Evolutionary conservation across 306 rosid species (phyloP).

Genomic region (Fragaria vesca): DNA sequence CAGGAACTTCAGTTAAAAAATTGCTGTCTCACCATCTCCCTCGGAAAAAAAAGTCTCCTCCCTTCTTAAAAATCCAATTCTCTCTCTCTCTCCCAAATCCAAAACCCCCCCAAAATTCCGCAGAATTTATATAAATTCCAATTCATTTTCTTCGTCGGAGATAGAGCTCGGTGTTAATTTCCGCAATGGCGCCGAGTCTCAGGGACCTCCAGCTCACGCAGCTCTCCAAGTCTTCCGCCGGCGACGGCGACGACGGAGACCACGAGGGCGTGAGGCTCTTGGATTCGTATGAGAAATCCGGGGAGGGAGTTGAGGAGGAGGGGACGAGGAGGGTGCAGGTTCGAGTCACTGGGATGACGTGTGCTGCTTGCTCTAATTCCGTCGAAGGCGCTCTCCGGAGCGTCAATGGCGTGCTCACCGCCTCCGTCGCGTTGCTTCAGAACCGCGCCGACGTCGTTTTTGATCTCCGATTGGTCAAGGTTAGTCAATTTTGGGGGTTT

Average conservation of each 20-base stretch:
- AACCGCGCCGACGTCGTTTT: slow-evolving; percentile 86
- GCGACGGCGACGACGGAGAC: slow-evolving; percentile 32
- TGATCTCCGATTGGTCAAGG: slow-evolving; percentile 71
- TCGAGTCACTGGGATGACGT: slow-evolving; percentile 84
- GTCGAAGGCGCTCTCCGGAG: slow-evolving; percentile 69
- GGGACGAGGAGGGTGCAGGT: slow-evolving; percentile 64
- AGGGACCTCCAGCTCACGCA: slow-evolving; percentile 50
- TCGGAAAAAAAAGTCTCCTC: slow-evolving; percentile 25
- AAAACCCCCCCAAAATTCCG: not conserved
- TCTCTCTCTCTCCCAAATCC: not conserved
- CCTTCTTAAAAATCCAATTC: not conserved
- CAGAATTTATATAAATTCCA: not conserved
- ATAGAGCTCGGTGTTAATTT: slow-evolving; percentile 13
- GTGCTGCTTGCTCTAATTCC: slow-evolving; percentile 94
- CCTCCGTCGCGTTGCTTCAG: slow-evolving; percentile 91
- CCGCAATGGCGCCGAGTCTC: slow-evolving; percentile 43
- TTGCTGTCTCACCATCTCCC: slow-evolving; percentile 40
- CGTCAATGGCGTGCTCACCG: slow-evolving; percentile 62
- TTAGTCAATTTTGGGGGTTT: slow-evolving; percentile 29
- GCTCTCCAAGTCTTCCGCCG: slow-evolving; percentile 15
- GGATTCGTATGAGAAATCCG: slow-evolving; percentile 53
- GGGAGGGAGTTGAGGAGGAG: slow-evolving; percentile 23
- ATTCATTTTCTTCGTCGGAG: not conserved
- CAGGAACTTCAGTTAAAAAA: slow-evolving; percentile 31
- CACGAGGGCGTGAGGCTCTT: slow-evolving; percentile 75